Evolutionary conservation across 2,329 filamentous ascomycete genomes (phyloP), one percentile per base, ranked within the genome.

Genomic region (Sporothrix phasma): DNA sequence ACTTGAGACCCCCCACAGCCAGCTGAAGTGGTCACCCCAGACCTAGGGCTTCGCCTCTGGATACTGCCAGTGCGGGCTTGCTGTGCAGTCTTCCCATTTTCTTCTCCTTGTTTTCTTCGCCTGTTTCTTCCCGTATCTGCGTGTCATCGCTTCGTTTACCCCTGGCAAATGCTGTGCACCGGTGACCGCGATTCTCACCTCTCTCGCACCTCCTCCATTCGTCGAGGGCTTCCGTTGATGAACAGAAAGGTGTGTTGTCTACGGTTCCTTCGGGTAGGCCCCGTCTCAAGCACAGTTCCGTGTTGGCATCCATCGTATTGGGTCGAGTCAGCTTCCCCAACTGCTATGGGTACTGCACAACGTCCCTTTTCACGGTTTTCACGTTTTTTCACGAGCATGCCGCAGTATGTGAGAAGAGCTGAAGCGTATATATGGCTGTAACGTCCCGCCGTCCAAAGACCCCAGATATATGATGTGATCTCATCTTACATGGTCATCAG

Each of bases 111-210:
- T n/a, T 61, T 5, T 29, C 31, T 31, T 60, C 22, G n/a, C 41
- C 26, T 60, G 34, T 51, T 64, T 62, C 8, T 39, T 24, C 51
- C 62, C 49, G 51, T 64, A 58, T 31, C 47, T 62, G 51, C 60
- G 61, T 53, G 60, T 24, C 64, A 61, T 65, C 64, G 60, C 60
- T 59, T 54, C 60, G 45, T 53, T 46, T 39, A 65, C 64, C 64
- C 64, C 64, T 62, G 64, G 46, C 24, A 62, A 47, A 58, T 65
- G 64, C 15, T 53, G 64, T 65, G 53, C 10, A 10, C 37, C 39
- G 46, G 41, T 41, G 61, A 43, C 39, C 26, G 22, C 51, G 58
- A 47, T 31, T 46, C 39, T 56, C 37, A 8, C 17, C 24, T 34
- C 10, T 43, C 10, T 24, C 26, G 24, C 29, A 5, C 37, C 51